phyloP scores from a whole-genome alignment of 208 protist species.

The Trypanosoma melophagium region DNA sequence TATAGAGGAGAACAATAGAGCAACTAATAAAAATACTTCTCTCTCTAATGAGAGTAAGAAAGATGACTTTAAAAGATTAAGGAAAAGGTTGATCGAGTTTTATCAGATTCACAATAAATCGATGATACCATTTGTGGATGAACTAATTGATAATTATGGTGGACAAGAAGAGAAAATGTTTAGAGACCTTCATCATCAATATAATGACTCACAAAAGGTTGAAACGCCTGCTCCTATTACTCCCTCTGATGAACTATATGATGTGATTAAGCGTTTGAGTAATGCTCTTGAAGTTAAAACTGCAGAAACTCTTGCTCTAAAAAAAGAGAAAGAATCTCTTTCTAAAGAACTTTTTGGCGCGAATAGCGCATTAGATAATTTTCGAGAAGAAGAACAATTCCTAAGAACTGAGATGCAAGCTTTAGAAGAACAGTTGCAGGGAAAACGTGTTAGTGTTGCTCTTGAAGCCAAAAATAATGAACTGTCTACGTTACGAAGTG shows the following conservation, averaged over 20 bases:
- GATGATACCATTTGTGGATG: constrained; percentile 24
- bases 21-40: neutral
- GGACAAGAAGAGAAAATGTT: constrained; percentile 21
- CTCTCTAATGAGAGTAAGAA: neutral
- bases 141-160: constrained; percentile 23
- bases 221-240: neutral
- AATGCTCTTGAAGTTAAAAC: constrained; percentile 24
- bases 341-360: neutral
- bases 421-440: constrained; percentile 5
- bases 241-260: constrained; percentile 3
- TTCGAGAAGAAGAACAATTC: constrained; percentile 1
- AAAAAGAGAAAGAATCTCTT: constrained; percentile 16
- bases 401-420: constrained; percentile 2
- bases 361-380: neutral
- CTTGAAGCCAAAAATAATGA: constrained; percentile 5
- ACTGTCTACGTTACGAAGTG: neutral
- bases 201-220: neutral
- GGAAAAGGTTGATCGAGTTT: constrained; percentile 16
- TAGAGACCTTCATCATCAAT: constrained; percentile 8
- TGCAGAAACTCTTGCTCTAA: constrained; percentile 12
- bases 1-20: neutral
- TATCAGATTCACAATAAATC: constrained; percentile 11
- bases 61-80: neutral
- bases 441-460: neutral
- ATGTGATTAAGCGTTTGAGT: constrained; percentile 22